Percentiles rank a stretch among this genome's conserved stretches.
phyloP scores from a whole-genome alignment of 192 early-diverging fungal genomes.

The Coemansia sp. region DNA sequence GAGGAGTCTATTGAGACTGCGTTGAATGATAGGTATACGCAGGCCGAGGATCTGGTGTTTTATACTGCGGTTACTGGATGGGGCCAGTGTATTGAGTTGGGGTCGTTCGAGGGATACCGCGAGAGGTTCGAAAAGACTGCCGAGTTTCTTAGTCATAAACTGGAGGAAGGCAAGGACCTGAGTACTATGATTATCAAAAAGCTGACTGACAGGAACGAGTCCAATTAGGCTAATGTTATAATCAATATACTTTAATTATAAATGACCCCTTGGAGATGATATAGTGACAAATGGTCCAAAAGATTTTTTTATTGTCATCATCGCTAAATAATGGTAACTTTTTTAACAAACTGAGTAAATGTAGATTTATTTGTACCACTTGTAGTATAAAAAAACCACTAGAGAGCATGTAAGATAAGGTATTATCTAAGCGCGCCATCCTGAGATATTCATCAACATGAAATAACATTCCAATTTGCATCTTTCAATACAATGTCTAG shows the following conservation, averaged over 20 bases:
- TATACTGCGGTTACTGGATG: slow-evolving; percentile 90
- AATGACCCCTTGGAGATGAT: too few relatives aligned
- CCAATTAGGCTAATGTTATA: neutral
- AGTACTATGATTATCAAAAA: slow-evolving; percentile 61
- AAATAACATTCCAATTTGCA: neutral
- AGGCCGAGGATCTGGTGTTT: slow-evolving; percentile 85
- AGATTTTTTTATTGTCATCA: too few relatives aligned
- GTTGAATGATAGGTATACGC: slow-evolving; percentile 71
- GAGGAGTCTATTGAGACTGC: slow-evolving; percentile 88
- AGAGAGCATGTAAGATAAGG: too few relatives aligned
- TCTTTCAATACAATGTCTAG: neutral
- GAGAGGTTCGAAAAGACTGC: slow-evolving; percentile 83
- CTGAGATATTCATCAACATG: neutral
- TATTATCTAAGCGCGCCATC: too few relatives aligned
- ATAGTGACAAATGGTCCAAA: too few relatives aligned
- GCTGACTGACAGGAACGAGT: slow-evolving; percentile 30
- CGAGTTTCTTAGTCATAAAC: slow-evolving; percentile 76
- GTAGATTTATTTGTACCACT: too few relatives aligned
- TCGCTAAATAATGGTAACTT: too few relatives aligned
- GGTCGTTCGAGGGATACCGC: slow-evolving; percentile 82
- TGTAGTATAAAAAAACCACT: too few relatives aligned
- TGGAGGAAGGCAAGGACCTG: slow-evolving; percentile 62
- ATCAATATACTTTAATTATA: too few relatives aligned
- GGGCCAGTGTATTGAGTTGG: slow-evolving; percentile 88
- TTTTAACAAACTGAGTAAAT: too few relatives aligned